Evolutionary conservation across 164 flowering plant genomes (phyloP), one percentile per base, ranked within the genome.

Genomic region (Dillenia turbinata): DNA sequence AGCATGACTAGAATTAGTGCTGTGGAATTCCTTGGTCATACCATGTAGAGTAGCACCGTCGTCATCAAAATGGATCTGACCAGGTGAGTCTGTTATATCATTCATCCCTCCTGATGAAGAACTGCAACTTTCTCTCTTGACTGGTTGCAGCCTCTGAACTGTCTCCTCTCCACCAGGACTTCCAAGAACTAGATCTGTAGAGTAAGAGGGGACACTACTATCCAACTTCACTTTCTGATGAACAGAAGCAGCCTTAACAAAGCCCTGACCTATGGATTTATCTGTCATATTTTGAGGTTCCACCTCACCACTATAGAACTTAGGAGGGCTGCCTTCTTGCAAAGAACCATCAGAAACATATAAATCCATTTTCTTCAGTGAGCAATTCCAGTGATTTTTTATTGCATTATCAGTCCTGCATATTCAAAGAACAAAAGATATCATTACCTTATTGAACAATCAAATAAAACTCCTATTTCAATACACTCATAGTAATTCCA

Each of bases 381-480:
- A 66, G 59, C 78, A 56, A 45, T 81, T 78, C 85, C 85, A 81
- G 59, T 81, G 85, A 62, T 81, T 81, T 49, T 81, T 81, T 72
- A 19, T 19, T 33, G 6, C 40, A 33, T 33, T 33, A 4, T 33
- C 40, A 33, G 40, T 33, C 40, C 40, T 9, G 78, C 65, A 74
- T 81, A 78, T 10, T 78, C 78, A 26, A 74, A 33, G 40, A 33
- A 33, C 40, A 33, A 33, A 33, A 33, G 5, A 19, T 1, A 19
- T 4, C 40, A 33, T 33, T 33, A 33, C 40, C 7, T 33, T 33
- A 5, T 33, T 33, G 40, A 33, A 33, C 6, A 7, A 33, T 33
- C 40, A 33, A 33, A 33, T 33, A 33, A 4, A 33, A 33, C 7
- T 4, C 40, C 40, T 33, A 33, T 33, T 33, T 33, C 7, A 33